phyloP scores from a whole-genome alignment of 2,329 filamentous ascomycete species.

The Cercospora sp. region DNA sequence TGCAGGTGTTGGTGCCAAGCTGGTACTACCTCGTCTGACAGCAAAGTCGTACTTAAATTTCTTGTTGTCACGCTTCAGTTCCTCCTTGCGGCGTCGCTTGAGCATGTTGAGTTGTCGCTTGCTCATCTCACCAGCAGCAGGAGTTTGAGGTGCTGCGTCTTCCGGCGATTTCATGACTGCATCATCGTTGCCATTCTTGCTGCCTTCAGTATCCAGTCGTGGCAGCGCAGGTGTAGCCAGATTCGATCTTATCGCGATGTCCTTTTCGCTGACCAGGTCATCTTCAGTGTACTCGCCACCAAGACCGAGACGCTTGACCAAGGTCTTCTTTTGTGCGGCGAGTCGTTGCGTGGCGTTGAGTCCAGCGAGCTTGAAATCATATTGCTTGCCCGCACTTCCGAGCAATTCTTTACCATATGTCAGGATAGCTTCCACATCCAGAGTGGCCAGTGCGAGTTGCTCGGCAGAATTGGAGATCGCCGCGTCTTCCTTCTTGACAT shows the following conservation, averaged over 20 bases:
- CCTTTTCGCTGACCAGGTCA: constrained; percentile 69
- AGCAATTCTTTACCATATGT: constrained; percentile 81
- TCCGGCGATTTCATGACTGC: constrained; percentile 35
- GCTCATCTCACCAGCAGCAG: constrained; percentile 62
- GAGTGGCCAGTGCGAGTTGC: constrained; percentile 67
- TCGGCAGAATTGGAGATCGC: constrained; percentile 43
- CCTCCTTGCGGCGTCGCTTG: constrained; percentile 89
- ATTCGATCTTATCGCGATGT: constrained; percentile 51
- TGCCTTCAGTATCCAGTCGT: constrained; percentile 55
- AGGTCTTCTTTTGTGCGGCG: constrained; percentile 83
- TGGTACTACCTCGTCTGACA: constrained; percentile 59
- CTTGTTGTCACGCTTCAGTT: constrained; percentile 82
- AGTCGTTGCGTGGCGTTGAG: constrained; percentile 80
- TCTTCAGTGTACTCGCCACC: constrained; percentile 83
- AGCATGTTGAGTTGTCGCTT: constrained; percentile 91
- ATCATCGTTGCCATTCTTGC: constrained; percentile 41
- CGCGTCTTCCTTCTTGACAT: constrained; percentile 59
- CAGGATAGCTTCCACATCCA: constrained; percentile 78
- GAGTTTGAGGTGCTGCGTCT: constrained; percentile 33
- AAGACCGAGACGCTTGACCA: constrained; percentile 78
- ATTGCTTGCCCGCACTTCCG: constrained; percentile 74
- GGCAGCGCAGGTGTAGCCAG: constrained; percentile 42
- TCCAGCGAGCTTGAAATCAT: constrained; percentile 79
- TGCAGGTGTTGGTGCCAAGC: constrained; percentile 57
- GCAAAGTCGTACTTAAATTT: constrained; percentile 80